These are phyloP conservation scores for Scutellaria baicalensis DNA, from an alignment of 257 asterid genomes.

Conservation along the genomic window DNA sequence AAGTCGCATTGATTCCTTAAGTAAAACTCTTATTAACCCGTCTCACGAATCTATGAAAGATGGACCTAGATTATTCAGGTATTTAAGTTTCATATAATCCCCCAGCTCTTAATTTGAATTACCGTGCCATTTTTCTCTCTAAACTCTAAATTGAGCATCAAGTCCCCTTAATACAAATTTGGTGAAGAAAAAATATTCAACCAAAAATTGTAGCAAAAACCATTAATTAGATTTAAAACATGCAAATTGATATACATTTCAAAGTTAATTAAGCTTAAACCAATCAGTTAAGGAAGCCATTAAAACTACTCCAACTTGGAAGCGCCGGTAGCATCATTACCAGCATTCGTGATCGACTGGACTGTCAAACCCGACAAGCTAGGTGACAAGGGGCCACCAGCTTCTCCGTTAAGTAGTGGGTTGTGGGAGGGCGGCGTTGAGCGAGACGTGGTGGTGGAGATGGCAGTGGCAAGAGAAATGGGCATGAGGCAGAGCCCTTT, in stretches of 20 bases:
- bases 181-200: neutral
- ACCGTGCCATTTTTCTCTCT: neutral
- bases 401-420: slow-evolving; percentile 22
- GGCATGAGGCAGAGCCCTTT: slow-evolving; percentile 97
- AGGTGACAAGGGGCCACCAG: slow-evolving; percentile 50
- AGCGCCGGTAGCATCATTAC: neutral
- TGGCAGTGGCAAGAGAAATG: slow-evolving; percentile 74
- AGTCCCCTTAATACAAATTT: too few relatives aligned
- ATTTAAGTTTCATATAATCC: too few relatives aligned
- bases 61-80: too few relatives aligned
- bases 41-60: too few relatives aligned
- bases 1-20: neutral
- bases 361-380: slow-evolving; percentile 53
- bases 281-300: neutral
- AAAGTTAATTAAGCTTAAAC: neutral
- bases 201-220: neutral
- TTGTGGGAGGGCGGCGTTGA: slow-evolving; percentile 16
- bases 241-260: slow-evolving; percentile 2
- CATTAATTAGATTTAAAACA: neutral
- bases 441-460: slow-evolving; percentile 57
- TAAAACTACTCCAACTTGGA: neutral
- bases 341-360: slow-evolving; percentile 15
- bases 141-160: too few relatives aligned
- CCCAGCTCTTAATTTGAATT: neutral
- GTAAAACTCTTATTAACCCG: too few relatives aligned